Base-by-base conservation (phyloP, 2,329 filamentous ascomycete genomes). In the Capronia epimyces region DNA sequence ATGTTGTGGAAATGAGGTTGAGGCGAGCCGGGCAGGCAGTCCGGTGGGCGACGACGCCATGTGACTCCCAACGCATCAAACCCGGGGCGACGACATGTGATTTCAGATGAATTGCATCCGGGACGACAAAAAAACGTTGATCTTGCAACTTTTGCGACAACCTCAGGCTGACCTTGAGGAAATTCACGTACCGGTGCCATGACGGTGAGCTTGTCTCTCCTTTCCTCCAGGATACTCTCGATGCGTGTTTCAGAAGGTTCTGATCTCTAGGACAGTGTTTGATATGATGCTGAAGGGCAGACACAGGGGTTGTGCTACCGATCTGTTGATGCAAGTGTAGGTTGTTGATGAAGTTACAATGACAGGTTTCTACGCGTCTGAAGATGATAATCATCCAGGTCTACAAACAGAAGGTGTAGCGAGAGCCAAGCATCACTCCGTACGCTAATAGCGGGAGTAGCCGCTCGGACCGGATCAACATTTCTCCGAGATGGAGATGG, bases 161-260 rank as follows among this genome's bases (percentile, higher is more conserved):
- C 39, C 10, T 32, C 15, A 5, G 22, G 39, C 13, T 18, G 29
- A 43, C 12, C 34, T 18, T 29, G 22, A 34, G 13, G 16, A 20
- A 44, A 5, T 9, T 22, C 36, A 55, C 53, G 32, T 52, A 55
- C 53, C 49, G 53, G 53, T 16, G 49, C 53, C 53, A 55, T 55
- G 36, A 36, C 51, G 27, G 25, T 31, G 41, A 24, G 12, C 36
- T 18, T 15, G 22, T 16, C 24, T 15, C 40, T 37, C 44, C n/a
- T 7, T 16, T 15, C 18, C n/a, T 43, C 32, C 32, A 22, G 9
- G 20, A 15, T 22, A 15, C 13, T 12, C 20, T 25, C 20, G 39
- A 9, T 2, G 10, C n/a, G 27, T 29, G 16, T 22, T 22, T 15
- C 31, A 37, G 31, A 9, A 3, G 41, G 31, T 12, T 31, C 21